Conservation (phyloP, 106 monocot genomes). For the Acorus gramineus region DNA sequence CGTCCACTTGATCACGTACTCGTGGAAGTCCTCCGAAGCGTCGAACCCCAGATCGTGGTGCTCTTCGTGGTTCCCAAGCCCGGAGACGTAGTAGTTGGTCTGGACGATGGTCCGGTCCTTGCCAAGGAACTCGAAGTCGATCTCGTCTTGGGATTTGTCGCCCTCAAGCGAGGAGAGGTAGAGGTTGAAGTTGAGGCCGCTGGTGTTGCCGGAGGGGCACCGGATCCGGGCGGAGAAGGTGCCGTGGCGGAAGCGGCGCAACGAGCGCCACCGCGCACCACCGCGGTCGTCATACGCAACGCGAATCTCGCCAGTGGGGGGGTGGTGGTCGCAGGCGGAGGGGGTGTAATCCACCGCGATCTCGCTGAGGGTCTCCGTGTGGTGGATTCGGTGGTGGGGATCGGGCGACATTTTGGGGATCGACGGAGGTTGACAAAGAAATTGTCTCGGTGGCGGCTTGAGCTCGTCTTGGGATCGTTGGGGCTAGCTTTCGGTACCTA, state of each 20-base stretch:
- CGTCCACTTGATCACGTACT: constrained; percentile 51
- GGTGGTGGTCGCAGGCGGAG: constrained; percentile 39
- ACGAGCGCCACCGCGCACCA: constrained; percentile 58
- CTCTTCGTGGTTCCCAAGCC: constrained; percentile 36
- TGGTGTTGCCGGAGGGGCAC: constrained; percentile 44
- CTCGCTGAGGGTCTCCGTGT: constrained; percentile 16
- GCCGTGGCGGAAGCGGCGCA: constrained; percentile 40
- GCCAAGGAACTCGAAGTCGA: constrained; percentile 80
- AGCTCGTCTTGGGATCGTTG: too few relatives aligned
- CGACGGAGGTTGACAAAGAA: too few relatives aligned
- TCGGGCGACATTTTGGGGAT: too few relatives aligned
- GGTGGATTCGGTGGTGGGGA: constrained; percentile 3
- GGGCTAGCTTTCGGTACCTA: too few relatives aligned
- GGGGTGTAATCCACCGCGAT: constrained; percentile 66
- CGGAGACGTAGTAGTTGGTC: constrained; percentile 51
- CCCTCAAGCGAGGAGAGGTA: constrained; percentile 73
- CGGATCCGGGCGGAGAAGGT: constrained; percentile 37
- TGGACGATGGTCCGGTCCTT: constrained; percentile 46
- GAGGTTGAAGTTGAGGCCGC: constrained; percentile 67
- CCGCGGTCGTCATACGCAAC: constrained; percentile 58
- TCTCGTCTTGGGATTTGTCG: constrained; percentile 59
- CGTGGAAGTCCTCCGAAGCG: constrained; percentile 44
- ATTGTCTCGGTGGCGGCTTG: too few relatives aligned
- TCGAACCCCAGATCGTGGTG: constrained; percentile 52
- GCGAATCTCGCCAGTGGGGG: constrained; percentile 38